Percentiles rank a stretch among this genome's conserved stretches.
phyloP scores from a whole-genome alignment of 495 filamentous ascomycete genomes.

The Aspergillus taichungensis region DNA sequence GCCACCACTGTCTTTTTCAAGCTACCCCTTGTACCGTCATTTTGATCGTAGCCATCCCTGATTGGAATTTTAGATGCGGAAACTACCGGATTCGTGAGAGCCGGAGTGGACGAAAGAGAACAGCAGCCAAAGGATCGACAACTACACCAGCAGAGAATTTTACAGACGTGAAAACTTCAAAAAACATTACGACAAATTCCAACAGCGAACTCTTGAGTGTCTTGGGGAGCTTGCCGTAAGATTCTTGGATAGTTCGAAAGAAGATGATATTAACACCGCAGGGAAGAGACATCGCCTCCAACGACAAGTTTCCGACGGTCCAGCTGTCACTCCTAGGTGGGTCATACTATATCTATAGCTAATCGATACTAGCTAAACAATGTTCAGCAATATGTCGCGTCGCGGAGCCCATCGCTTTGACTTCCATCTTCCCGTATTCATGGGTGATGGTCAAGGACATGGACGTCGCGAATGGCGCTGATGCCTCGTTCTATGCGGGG shows the following conservation, averaged over 20 bases:
- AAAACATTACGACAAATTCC: neutral
- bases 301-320: conserved; percentile 57
- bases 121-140: neutral
- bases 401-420: conserved; percentile 81
- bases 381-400: conserved; percentile 60
- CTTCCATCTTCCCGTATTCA: conserved; percentile 81
- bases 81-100: neutral
- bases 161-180: neutral
- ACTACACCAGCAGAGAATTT: neutral
- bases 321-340: conserved; percentile 69
- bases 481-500: conserved; percentile 78
- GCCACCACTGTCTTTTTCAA: no score
- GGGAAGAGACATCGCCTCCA: conserved; percentile 31
- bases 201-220: conserved; percentile 8
- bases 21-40: no score
- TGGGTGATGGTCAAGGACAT: conserved; percentile 74
- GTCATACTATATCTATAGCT: conserved; percentile 12
- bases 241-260: conserved; percentile 31
- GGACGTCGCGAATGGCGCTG: conserved; percentile 52
- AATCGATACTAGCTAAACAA: conserved; percentile 16
- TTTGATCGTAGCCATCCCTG: conserved; percentile 18
- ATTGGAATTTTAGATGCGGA: conserved; percentile 16
- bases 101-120: neutral
- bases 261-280: conserved; percentile 46
- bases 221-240: conserved; percentile 39